Evolutionary conservation across 805 yeast genomes (phyloP).

Genomic region (Starmerella vitae): DNA sequence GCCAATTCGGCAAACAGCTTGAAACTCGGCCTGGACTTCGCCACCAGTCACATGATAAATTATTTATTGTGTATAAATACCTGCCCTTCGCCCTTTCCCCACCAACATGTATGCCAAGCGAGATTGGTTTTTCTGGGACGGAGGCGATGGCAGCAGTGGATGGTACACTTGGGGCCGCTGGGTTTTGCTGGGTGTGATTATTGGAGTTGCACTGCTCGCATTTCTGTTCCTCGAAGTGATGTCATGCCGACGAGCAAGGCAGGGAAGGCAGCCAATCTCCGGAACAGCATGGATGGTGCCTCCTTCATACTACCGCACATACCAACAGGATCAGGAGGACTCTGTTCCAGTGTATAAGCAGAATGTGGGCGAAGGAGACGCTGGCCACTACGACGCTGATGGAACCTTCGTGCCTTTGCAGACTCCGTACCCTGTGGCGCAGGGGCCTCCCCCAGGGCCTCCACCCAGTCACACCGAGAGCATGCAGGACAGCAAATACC

Average conservation of each 20-base stretch:
- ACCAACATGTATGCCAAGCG: neutral
- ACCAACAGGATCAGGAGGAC: slow-evolving; percentile 28
- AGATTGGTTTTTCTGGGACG: neutral
- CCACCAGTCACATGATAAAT: too few relatives aligned
- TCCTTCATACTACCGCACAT: slow-evolving; percentile 50
- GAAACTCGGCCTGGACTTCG: too few relatives aligned
- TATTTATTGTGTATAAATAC: too few relatives aligned
- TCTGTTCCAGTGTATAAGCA: slow-evolving; percentile 25
- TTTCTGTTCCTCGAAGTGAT: slow-evolving; percentile 13
- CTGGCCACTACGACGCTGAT: slow-evolving; percentile 58
- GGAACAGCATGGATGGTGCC: slow-evolving; percentile 86
- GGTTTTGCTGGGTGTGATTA: slow-evolving; percentile 25
- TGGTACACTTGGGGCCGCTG: slow-evolving; percentile 28
- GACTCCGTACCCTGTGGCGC: neutral
- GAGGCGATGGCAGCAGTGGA: slow-evolving; percentile 3
- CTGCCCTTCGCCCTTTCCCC: too few relatives aligned
- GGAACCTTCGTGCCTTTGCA: slow-evolving; percentile 31
- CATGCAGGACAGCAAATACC: slow-evolving; percentile 1
- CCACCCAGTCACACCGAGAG: slow-evolving; percentile 7
- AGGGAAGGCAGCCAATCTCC: slow-evolving; percentile 43
- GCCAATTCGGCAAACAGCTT: too few relatives aligned
- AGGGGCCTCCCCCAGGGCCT: slow-evolving; percentile 16
- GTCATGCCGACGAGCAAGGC: slow-evolving; percentile 21
- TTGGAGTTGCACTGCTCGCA: slow-evolving; percentile 19
- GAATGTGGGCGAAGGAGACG: slow-evolving; percentile 34